Base-by-base conservation (phyloP, 306 rosid genomes). In the Prunus persica region DNA sequence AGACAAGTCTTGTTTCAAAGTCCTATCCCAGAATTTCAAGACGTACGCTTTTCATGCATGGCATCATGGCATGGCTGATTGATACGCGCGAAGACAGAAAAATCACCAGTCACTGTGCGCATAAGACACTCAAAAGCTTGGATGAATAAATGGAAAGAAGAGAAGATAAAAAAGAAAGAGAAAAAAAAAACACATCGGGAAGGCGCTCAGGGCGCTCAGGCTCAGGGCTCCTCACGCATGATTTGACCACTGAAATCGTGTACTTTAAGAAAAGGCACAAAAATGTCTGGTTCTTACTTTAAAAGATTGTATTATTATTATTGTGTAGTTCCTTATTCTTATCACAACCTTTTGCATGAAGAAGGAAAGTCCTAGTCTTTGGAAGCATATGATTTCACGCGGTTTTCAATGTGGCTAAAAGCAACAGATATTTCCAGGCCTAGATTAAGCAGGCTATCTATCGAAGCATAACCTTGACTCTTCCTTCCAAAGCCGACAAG, bases 201-300 rank as follows among this genome's bases (percentile, higher is more conserved):
- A 67, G 68, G 60, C 65, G 43, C 43, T 28, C 30, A 28, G 30
- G 30, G 30, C 30, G 3, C 30, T 34, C 41, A 34, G 41, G 43
- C 8, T 38, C 43, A 38, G 43, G 43, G 43, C 43, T 38, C 9
- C 43, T 38, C 30, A 73, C 80, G 85, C 89, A 87, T 80, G 93
- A 91, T 63, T 80, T 80, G 90, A 89, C 90, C 83, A 80, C 88
- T 86, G 88, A 75, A 81, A 83, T 60, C 80, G 45, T 80, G 65
- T 65, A 63, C 83, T 88, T 83, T 71, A 85, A 86, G 86, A 81
- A 65, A 85, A 3, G 18, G 16, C n/a, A 4, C 14, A 14, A 5
- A 58, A 46, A 45, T 64, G 74, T 79, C 70, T 72, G 68, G 8
- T 69, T 32, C 19, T 8, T 54, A 19, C 43, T 38, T 45, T 13